These are phyloP conservation scores for Fusarium austroafricanum DNA, from an alignment of 2,329 filamentous ascomycete genomes.

Conservation along the genomic window DNA sequence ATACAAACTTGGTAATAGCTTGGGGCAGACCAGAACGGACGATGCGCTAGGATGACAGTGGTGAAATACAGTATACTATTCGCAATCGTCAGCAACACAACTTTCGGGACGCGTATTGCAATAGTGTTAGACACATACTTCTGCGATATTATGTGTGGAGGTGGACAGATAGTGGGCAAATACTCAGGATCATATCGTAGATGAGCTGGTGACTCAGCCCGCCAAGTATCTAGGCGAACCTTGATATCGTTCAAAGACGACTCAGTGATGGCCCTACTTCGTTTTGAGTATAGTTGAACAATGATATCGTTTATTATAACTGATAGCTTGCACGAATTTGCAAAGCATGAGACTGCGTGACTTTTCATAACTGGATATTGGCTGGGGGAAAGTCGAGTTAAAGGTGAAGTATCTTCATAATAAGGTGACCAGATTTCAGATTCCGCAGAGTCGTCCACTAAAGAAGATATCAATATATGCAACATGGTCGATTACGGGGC, in stretches of 20 bases:
- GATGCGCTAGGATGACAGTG: constrained; percentile 2
- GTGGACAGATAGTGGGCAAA: background rate
- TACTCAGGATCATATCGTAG: background rate
- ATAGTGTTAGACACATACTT: background rate
- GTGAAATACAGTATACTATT: background rate
- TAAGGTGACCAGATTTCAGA: constrained; percentile 8
- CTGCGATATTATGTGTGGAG: constrained; percentile 5
- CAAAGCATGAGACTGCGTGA: constrained; percentile 6
- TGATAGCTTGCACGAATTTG: background rate
- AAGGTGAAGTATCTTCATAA: background rate
- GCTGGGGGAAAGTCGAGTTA: background rate
- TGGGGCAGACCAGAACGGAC: constrained; percentile 4
- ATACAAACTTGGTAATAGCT: constrained; percentile 7
- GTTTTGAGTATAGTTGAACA: constrained; percentile 2
- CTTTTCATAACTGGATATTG: constrained; percentile 11
- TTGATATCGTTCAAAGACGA: constrained; percentile 9
- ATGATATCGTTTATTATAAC: constrained; percentile 12
- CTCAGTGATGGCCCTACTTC: constrained; percentile 1
- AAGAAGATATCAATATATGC: background rate
- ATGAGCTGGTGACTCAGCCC: background rate
- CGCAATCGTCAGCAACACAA: background rate
- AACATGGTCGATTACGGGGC: fast-evolving
- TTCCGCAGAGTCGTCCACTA: constrained; percentile 8
- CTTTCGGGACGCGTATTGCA: no score
- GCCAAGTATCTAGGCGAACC: background rate